Conservation (phyloP, 2,329 filamentous ascomycete species). For the Alternaria metachromatica region DNA sequence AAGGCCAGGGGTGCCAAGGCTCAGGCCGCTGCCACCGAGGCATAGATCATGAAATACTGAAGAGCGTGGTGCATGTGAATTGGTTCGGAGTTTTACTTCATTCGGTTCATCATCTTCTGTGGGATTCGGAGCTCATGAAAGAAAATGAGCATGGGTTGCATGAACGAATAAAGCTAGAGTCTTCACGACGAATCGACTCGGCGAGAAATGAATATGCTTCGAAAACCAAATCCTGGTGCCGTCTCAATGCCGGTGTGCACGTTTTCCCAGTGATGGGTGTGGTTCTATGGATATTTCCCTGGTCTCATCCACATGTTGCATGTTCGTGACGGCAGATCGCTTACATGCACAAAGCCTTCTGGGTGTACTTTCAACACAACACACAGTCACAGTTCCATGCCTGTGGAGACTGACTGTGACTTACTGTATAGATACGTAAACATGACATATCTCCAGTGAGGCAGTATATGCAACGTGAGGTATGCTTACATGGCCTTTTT, state of each 20-base stretch:
- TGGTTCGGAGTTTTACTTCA: constrained; percentile 27
- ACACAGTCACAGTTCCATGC: neutral
- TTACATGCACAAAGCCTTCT: neutral
- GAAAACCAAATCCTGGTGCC: constrained; percentile 5
- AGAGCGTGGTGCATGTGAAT: constrained; percentile 15
- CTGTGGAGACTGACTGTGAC: neutral
- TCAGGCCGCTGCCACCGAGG: constrained; percentile 64
- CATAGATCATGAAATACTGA: constrained; percentile 30
- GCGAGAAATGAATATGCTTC: constrained; percentile 18
- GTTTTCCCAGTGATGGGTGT: neutral
- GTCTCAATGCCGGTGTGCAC: neutral
- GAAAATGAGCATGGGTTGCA: constrained; percentile 15
- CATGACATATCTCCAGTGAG: neutral
- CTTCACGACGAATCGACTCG: constrained; percentile 17
- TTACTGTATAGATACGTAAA: neutral
- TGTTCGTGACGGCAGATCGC: neutral
- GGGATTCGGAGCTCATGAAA: constrained; percentile 18
- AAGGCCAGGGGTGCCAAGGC: constrained; percentile 85
- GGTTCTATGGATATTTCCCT: neutral
- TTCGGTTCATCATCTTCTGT: constrained; percentile 25
- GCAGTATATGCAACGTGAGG: neutral
- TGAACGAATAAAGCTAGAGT: constrained; percentile 14
- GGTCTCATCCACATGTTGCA: neutral
- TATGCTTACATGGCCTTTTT: neutral
- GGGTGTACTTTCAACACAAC: neutral